Evolutionary conservation across 192 early-diverging fungal species (phyloP), one percentile per base, ranked within the genome.

Genomic region (Entophlyctis luteolus): DNA sequence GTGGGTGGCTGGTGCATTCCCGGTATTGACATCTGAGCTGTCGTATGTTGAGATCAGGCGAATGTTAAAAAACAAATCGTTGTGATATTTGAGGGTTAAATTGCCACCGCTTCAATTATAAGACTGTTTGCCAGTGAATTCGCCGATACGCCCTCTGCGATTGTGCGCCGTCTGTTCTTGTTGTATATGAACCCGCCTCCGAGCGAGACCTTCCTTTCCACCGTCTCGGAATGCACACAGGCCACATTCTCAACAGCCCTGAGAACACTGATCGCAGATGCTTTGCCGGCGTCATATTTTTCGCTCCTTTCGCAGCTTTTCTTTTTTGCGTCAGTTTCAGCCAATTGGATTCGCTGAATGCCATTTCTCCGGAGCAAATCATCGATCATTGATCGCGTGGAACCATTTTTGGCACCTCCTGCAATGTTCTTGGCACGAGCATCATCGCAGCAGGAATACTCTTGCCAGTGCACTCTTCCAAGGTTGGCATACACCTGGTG

Each of bases 101-200:
- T n/a, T n/a, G n/a, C n/a, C n/a, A n/a, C n/a, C n/a, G n/a, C n/a
- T n/a, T n/a, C n/a, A n/a, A n/a, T n/a, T n/a, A n/a, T n/a, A n/a
- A n/a, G n/a, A n/a, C n/a, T n/a, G n/a, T n/a, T n/a, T n/a, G n/a
- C n/a, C n/a, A n/a, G n/a, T n/a, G n/a, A n/a, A n/a, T n/a, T n/a
- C n/a, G n/a, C n/a, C n/a, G n/a, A n/a, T n/a, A n/a, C n/a, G n/a
- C n/a, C n/a, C n/a, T n/a, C n/a, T n/a, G n/a, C n/a, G n/a, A n/a
- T n/a, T n/a, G n/a, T n/a, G n/a, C n/a, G n/a, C 4, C 16, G 55
- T 31, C 50, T 63, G 60, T 49, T 63, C 50, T 63, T 63, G 2
- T 23, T 49, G 48, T 63, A 63, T 5, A 63, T 27, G 48, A 63
- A 63, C 1, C 60, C 60, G 20, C 60, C 60, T 18, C 60, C 60